phyloP scores from a whole-genome alignment of 148 eudicot species.

The Polygonum aviculare region DNA sequence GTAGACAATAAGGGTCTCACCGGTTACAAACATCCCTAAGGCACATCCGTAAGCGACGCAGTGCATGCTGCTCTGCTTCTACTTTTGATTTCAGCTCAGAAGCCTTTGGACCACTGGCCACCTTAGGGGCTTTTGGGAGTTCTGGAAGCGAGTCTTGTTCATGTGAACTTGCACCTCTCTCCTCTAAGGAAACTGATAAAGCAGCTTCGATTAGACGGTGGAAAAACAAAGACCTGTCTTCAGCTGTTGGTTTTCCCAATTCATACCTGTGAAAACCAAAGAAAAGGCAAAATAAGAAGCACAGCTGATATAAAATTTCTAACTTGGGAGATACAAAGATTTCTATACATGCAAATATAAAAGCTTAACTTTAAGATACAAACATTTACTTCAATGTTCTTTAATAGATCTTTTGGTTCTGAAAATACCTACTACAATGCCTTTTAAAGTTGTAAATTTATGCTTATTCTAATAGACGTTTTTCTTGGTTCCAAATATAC shows the following conservation, averaged over 20 bases:
- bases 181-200: conserved; percentile 62
- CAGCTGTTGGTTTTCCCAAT: conserved; percentile 50
- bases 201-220: conserved; percentile 72
- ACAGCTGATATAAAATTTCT: background rate
- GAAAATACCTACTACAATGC: background rate
- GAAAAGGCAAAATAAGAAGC: background rate
- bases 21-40: conserved; percentile 97
- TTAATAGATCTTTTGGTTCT: background rate
- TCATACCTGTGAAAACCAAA: conserved; percentile 42
- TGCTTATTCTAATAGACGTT: background rate
- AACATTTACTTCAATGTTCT: background rate
- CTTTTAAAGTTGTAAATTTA: background rate
- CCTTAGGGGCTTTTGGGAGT: conserved; percentile 90
- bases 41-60: conserved; percentile 95
- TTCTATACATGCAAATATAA: background rate
- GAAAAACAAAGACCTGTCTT: conserved; percentile 76
- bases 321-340: background rate
- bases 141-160: conserved; percentile 44
- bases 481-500: background rate
- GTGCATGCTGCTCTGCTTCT: conserved; percentile 95
- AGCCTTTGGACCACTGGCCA: conserved; percentile 66
- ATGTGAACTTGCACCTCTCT: conserved; percentile 24
- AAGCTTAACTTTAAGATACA: background rate
- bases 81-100: conserved; percentile 88
- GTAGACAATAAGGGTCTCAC: conserved; percentile 27